Conservation (phyloP, 192 early-diverging fungal species). For the Coemansia aciculifera region DNA sequence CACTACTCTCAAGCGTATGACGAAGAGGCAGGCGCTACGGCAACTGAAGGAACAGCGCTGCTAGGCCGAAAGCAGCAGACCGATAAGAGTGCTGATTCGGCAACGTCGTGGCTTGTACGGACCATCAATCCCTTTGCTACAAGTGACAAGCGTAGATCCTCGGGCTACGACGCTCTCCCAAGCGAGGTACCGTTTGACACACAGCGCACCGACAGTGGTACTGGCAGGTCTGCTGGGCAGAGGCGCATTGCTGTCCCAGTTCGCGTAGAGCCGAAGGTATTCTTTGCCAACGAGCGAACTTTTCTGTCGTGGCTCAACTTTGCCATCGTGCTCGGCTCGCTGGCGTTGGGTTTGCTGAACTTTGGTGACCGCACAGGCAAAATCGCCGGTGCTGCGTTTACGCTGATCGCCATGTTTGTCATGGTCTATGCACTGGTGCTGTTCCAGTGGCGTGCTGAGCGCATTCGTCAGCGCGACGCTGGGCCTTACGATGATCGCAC, state of each 20-base stretch:
- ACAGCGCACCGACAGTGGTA: constrained; percentile 16
- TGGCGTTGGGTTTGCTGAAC: constrained; percentile 78
- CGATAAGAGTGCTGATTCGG: neutral
- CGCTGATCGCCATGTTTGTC: constrained; percentile 66
- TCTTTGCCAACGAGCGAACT: constrained; percentile 94
- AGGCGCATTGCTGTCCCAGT: constrained; percentile 70
- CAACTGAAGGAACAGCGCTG: constrained; percentile 31
- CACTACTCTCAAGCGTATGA: constrained; percentile 30
- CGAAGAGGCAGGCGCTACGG: constrained; percentile 2
- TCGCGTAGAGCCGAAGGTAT: constrained; percentile 88
- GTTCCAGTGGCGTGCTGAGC: constrained; percentile 74
- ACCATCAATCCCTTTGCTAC: constrained; percentile 34
- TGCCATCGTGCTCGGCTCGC: constrained; percentile 70
- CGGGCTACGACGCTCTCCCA: constrained; percentile 5
- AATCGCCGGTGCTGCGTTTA: constrained; percentile 71
- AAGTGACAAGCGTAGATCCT: neutral
- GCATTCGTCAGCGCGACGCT: constrained; percentile 64
- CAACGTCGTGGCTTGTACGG: constrained; percentile 28
- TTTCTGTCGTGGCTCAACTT: constrained; percentile 90
- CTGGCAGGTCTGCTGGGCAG: constrained; percentile 14
- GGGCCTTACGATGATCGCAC: constrained; percentile 79
- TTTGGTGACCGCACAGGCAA: constrained; percentile 76
- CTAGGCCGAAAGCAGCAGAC: constrained; percentile 11
- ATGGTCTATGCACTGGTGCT: constrained; percentile 78
- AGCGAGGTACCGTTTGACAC: constrained; percentile 22